phyloP scores from a whole-genome alignment of 352 stramenopile species.

The Pythium periplocum region DNA sequence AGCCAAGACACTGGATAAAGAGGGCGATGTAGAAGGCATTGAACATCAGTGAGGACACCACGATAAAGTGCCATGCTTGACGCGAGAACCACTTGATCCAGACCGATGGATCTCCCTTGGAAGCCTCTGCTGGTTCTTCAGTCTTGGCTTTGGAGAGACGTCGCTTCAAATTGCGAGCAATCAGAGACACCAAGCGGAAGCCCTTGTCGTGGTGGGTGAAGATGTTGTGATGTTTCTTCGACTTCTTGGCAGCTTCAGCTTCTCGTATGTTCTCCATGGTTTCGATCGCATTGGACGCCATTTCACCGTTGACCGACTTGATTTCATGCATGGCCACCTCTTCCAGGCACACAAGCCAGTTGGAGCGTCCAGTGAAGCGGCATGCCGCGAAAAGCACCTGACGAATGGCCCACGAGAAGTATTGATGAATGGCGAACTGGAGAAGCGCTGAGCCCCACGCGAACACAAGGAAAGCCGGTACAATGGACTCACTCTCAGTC shows the following conservation, averaged over 20 bases:
- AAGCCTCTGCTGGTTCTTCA: background rate
- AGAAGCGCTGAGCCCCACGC: conserved; percentile 1
- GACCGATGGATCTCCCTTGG: background rate
- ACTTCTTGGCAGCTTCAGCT: background rate
- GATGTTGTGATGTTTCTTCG: background rate
- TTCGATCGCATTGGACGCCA: conserved; percentile 1
- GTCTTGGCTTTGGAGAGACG: background rate
- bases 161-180: background rate
- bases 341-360: conserved; percentile 5
- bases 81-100: background rate
- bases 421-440: background rate
- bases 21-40: conserved; percentile 1
- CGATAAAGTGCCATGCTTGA: background rate
- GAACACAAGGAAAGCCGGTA: background rate
- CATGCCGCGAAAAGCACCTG: conserved; percentile 1
- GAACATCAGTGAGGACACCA: conserved; percentile 1
- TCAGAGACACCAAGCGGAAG: background rate
- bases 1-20: background rate
- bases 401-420: conserved; percentile 1
- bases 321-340: conserved; percentile 3
- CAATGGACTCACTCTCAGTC: background rate
- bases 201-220: background rate
- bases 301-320: conserved; percentile 1
- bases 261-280: conserved; percentile 3
- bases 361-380: conserved; percentile 1